Conservation (phyloP, 2,329 filamentous ascomycete genomes). For the Corynespora cassiicola region DNA sequence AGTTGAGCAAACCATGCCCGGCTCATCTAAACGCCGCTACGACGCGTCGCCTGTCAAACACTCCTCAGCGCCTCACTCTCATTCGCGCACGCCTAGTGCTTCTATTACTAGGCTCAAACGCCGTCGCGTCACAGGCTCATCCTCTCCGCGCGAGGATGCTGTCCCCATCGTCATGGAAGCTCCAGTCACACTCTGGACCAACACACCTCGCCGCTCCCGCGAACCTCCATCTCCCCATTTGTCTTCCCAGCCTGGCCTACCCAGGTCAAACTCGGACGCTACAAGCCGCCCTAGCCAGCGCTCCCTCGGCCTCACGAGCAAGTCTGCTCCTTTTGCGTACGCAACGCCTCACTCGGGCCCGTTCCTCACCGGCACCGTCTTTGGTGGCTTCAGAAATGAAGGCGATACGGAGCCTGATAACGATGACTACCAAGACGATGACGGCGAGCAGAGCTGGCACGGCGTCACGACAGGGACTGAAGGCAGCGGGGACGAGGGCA, state of each 20-base stretch:
- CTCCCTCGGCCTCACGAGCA: conserved; percentile 32
- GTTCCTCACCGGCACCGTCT: conserved; percentile 35
- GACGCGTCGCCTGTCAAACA: conserved; percentile 37
- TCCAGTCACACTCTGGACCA: conserved; percentile 36
- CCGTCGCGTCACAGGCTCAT: conserved; percentile 50
- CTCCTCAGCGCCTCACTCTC: conserved; percentile 28
- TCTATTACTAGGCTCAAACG: conserved; percentile 49
- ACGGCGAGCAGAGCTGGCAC: conserved; percentile 37
- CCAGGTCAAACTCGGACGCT: conserved; percentile 38
- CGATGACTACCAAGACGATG: conserved; percentile 38
- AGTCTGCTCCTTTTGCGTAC: conserved; percentile 70
- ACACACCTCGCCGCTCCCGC: conserved; percentile 52
- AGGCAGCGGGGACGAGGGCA: conserved; percentile 17
- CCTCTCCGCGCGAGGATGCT: conserved; percentile 22
- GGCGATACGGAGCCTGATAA: conserved; percentile 44
- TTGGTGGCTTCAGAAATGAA: conserved; percentile 28
- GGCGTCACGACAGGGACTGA: conserved; percentile 36
- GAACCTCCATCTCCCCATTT: conserved; percentile 52
- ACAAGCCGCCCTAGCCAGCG: conserved; percentile 53
- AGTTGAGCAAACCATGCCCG: conserved; percentile 24
- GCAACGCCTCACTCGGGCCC: conserved; percentile 72
- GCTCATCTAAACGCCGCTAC: conserved; percentile 38
- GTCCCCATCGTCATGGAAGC: conserved; percentile 21
- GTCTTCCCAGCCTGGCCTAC: conserved; percentile 35
- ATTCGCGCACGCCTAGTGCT: conserved; percentile 46